These are phyloP conservation scores for Orychophragmus violaceus DNA, from an alignment of 345 rosid genomes.

Conservation along the genomic window DNA sequence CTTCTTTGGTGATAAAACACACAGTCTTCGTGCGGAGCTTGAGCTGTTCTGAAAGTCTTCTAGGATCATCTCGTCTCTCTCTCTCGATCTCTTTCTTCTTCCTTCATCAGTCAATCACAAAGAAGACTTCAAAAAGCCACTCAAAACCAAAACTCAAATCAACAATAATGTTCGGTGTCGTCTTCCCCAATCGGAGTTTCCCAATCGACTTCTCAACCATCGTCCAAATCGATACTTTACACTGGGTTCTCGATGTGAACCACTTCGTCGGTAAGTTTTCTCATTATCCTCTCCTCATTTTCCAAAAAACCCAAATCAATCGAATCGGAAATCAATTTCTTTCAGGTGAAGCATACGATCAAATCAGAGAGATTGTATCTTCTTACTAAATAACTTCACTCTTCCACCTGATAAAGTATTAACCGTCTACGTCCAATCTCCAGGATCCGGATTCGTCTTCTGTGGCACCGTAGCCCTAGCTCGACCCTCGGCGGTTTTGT, in stretches of 20 bases:
- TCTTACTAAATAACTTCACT: constrained; percentile 66
- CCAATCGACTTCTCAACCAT: constrained; percentile 88
- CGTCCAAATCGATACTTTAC: constrained; percentile 81
- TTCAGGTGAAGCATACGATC: constrained; percentile 80
- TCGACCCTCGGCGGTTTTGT: constrained; percentile 80
- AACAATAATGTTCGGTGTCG: constrained; percentile 74
- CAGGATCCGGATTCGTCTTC: constrained; percentile 72
- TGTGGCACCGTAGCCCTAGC: constrained; percentile 76
- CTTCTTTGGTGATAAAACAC: too few species aligned
- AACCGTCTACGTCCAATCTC: constrained; percentile 89
- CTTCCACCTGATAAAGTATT: constrained; percentile 87
- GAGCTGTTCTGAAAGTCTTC: too few species aligned
- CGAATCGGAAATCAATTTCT: too few species aligned
- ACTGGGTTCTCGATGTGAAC: constrained; percentile 98
- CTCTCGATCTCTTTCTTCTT: background rate
- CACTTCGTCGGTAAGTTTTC: constrained; percentile 63
- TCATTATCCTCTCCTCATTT: too few species aligned
- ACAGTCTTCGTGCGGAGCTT: too few species aligned
- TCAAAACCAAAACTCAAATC: background rate
- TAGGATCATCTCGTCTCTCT: constrained; percentile 6
- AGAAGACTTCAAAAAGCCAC: background rate
- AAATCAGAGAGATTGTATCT: constrained; percentile 81
- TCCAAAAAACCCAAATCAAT: background rate
- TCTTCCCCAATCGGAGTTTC: constrained; percentile 93
- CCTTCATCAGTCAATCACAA: background rate